Conservation (phyloP, 2,329 filamentous ascomycete species). For the Amphichorda felina region DNA sequence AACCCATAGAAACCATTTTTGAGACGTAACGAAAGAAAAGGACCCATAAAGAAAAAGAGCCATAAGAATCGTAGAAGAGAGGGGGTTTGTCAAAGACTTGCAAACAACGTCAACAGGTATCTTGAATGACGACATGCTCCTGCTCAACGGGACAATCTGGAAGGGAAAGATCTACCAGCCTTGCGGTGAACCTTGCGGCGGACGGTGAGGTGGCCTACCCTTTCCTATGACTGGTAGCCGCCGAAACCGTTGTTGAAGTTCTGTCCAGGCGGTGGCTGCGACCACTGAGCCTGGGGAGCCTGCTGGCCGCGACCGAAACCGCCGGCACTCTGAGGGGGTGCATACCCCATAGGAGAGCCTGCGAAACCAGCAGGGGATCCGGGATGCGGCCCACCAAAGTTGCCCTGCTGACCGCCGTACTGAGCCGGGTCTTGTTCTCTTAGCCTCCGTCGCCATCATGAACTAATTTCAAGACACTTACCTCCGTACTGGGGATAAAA, state of each 20-base stretch:
- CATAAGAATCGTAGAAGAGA: background rate
- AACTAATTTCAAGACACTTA: slow-evolving; percentile 26
- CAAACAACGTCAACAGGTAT: slow-evolving; percentile 8
- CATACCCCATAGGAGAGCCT: slow-evolving; percentile 60
- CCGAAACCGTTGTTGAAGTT: slow-evolving; percentile 50
- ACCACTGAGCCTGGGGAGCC: slow-evolving; percentile 43
- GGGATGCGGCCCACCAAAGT: slow-evolving; percentile 49
- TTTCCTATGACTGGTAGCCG: slow-evolving; percentile 47
- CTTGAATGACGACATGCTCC: slow-evolving; percentile 10
- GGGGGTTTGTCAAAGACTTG: background rate
- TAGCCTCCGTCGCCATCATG: slow-evolving; percentile 7
- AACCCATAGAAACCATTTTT: slow-evolving; percentile 5
- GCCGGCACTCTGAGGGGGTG: slow-evolving; percentile 62
- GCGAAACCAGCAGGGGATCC: slow-evolving; percentile 52
- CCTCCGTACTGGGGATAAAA: slow-evolving; percentile 95
- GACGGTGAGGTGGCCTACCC: slow-evolving; percentile 1
- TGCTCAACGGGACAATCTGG: slow-evolving; percentile 4
- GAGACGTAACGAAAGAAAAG: slow-evolving; percentile 11
- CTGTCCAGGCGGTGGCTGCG: slow-evolving; percentile 32
- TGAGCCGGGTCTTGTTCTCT: slow-evolving; percentile 24
- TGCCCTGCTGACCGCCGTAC: slow-evolving; percentile 55
- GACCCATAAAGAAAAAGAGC: slow-evolving; percentile 7
- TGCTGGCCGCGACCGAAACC: slow-evolving; percentile 72
- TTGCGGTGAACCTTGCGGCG: background rate
- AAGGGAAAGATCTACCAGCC: background rate